These are phyloP conservation scores for Aspergillus sp. DNA, from an alignment of 2,329 filamentous ascomycete species.

Conservation along the genomic window DNA sequence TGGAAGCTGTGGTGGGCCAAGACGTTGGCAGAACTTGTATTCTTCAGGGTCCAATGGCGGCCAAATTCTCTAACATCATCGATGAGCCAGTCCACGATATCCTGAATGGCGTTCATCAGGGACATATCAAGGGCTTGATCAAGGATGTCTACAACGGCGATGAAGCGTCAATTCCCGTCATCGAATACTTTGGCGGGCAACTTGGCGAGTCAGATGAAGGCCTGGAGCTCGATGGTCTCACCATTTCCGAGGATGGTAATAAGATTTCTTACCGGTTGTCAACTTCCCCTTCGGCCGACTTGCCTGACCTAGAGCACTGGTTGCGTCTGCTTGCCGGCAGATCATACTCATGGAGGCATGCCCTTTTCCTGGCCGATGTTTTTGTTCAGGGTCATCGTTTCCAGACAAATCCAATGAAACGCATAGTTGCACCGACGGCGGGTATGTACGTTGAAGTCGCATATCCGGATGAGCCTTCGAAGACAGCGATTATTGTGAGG, in stretches of 20 bases:
- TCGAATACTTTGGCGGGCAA: conserved; percentile 95
- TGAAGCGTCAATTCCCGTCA: conserved; percentile 68
- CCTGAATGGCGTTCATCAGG: conserved; percentile 80
- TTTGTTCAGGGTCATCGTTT: conserved; percentile 95
- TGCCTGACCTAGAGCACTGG: conserved; percentile 82
- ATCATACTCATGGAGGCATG: conserved; percentile 87
- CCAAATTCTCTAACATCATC: conserved; percentile 79
- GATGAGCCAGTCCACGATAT: conserved; percentile 96
- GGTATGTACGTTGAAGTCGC: conserved; percentile 87
- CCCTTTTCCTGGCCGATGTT: conserved; percentile 87
- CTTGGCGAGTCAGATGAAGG: conserved; percentile 65
- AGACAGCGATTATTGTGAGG: conserved; percentile 79
- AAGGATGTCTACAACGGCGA: conserved; percentile 75
- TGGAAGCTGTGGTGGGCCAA: conserved; percentile 91
- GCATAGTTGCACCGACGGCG: conserved; percentile 79
- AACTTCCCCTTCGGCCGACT: conserved; percentile 63
- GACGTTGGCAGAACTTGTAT: conserved; percentile 96
- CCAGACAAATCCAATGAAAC: conserved; percentile 91
- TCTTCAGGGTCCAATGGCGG: conserved; percentile 88
- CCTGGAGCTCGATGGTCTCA: conserved; percentile 78
- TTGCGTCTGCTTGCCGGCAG: conserved; percentile 80
- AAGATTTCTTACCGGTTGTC: conserved; percentile 85
- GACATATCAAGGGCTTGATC: conserved; percentile 76
- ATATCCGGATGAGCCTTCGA: conserved; percentile 73
- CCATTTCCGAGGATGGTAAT: conserved; percentile 69